These are phyloP conservation scores for Hypholoma fasciculare DNA, from an alignment of 768 basidiomycete species.

Conservation along the genomic window DNA sequence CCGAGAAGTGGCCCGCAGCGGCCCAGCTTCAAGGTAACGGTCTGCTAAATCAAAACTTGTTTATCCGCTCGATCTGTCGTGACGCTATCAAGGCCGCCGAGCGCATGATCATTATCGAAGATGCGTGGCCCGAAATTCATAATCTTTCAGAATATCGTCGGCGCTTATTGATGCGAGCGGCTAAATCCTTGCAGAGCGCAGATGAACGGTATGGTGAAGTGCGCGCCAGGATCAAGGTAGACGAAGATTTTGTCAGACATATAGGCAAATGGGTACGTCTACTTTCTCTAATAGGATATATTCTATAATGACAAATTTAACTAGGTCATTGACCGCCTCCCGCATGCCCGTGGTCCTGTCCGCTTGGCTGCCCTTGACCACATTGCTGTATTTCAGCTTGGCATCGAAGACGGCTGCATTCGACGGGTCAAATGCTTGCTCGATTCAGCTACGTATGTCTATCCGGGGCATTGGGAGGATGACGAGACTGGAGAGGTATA, in stretches of 20 bases:
- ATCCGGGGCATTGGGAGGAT: conserved; percentile 10
- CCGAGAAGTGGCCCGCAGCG: background rate
- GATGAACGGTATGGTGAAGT: background rate
- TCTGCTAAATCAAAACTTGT: background rate
- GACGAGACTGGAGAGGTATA: conserved; percentile 7
- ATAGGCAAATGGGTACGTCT: conserved; percentile 10
- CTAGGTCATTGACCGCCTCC: conserved; percentile 10
- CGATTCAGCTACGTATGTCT: conserved; percentile 7
- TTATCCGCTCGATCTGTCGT: background rate
- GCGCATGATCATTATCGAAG: background rate
- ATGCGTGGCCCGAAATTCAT: conserved; percentile 5
- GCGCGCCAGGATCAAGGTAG: background rate
- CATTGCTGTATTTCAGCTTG: conserved; percentile 12
- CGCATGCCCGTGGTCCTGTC: conserved; percentile 2
- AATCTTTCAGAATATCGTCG: background rate
- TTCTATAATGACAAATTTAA: background rate
- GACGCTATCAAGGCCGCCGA: conserved; percentile 2
- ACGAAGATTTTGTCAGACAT: background rate
- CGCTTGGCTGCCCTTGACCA: background rate
- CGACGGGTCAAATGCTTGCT: conserved; percentile 4
- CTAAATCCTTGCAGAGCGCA: background rate
- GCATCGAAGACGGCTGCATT: background rate
- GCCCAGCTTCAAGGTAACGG: background rate
- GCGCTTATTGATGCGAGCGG: background rate
- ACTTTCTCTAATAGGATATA: background rate